Conservation (phyloP, 257 asterid genomes). For the Jasminum sambac region DNA sequence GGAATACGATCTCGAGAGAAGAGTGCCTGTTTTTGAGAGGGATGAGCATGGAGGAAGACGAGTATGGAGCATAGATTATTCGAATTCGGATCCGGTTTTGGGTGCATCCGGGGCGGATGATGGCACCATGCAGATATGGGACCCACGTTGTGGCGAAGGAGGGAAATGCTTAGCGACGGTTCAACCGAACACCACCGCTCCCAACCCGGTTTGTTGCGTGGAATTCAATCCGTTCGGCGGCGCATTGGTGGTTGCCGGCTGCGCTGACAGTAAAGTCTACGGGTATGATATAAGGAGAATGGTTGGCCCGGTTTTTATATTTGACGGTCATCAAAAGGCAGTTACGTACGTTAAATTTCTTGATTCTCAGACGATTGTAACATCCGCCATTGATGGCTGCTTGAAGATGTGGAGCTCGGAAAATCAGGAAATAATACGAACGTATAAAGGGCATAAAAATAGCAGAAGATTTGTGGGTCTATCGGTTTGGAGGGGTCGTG, state of each 20-base stretch:
- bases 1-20: constrained; percentile 81
- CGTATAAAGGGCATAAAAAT: constrained; percentile 73
- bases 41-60: constrained; percentile 96
- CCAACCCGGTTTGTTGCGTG: constrained; percentile 73
- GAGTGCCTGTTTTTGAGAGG: constrained; percentile 75
- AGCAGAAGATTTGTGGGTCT: constrained; percentile 73
- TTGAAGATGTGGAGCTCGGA: constrained; percentile 68
- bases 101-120: constrained; percentile 97
- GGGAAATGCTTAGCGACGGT: constrained; percentile 43
- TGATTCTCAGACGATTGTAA: constrained; percentile 46
- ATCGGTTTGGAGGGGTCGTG: constrained; percentile 76
- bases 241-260: constrained; percentile 52
- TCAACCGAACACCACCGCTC: constrained; percentile 40
- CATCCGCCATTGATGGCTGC: constrained; percentile 71
- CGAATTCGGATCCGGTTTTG: constrained; percentile 44
- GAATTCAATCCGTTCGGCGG: constrained; percentile 75
- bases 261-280: constrained; percentile 66
- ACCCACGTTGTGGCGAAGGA: constrained; percentile 56
- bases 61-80: constrained; percentile 86
- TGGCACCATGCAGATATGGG: constrained; percentile 95
- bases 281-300: constrained; percentile 57
- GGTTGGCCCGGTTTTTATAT: constrained; percentile 48
- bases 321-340: constrained; percentile 71
- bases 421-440: constrained; percentile 39
- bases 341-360: constrained; percentile 62